Percentiles rank a stretch among this genome's conserved stretches.
These are phyloP conservation scores for Cyberlindnera maritima DNA, from an alignment of 805 yeast genomes.

Conservation along the genomic window DNA sequence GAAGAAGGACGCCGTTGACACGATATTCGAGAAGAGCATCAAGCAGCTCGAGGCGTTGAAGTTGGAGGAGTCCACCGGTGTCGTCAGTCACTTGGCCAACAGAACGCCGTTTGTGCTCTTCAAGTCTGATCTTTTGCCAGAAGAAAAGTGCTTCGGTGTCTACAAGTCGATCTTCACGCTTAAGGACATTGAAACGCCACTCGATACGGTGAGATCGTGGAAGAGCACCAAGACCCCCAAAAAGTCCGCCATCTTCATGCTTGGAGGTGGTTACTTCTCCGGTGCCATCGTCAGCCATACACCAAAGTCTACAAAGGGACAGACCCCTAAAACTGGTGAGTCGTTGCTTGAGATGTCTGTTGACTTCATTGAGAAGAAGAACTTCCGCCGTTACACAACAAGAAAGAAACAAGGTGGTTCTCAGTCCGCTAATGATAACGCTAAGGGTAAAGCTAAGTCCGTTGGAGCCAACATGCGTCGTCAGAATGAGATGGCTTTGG, in stretches of 20 bases:
- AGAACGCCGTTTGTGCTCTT: conserved; percentile 68
- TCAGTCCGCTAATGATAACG: conserved; percentile 87
- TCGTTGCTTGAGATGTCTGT: conserved; percentile 62
- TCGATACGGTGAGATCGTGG: conserved; percentile 43
- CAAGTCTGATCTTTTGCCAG: conserved; percentile 44
- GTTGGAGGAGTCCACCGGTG: conserved; percentile 27
- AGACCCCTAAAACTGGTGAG: conserved; percentile 44
- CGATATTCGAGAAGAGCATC: conserved; percentile 24
- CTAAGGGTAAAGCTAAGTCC: conserved; percentile 92
- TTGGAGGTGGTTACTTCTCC: conserved; percentile 98
- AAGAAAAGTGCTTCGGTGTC: conserved; percentile 54
- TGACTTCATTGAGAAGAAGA: conserved; percentile 67
- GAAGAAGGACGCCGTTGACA: conserved; percentile 19
- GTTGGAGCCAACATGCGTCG: conserved; percentile 92
- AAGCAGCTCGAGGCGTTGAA: conserved; percentile 20
- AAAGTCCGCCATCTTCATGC: conserved; percentile 81
- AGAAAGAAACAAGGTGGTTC: conserved; percentile 98
- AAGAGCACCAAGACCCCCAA: conserved; percentile 24
- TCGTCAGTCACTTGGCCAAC: conserved; percentile 56
- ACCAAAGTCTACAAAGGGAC: conserved; percentile 54
- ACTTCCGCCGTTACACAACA: conserved; percentile 93
- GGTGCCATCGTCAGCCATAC: conserved; percentile 86
- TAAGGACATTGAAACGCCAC: conserved; percentile 45
- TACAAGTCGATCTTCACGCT: conserved; percentile 61
- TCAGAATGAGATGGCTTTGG: conserved; percentile 82